These are phyloP conservation scores for Phytophthora colocasiae DNA, from an alignment of 352 stramenopile species.

Conservation along the genomic window DNA sequence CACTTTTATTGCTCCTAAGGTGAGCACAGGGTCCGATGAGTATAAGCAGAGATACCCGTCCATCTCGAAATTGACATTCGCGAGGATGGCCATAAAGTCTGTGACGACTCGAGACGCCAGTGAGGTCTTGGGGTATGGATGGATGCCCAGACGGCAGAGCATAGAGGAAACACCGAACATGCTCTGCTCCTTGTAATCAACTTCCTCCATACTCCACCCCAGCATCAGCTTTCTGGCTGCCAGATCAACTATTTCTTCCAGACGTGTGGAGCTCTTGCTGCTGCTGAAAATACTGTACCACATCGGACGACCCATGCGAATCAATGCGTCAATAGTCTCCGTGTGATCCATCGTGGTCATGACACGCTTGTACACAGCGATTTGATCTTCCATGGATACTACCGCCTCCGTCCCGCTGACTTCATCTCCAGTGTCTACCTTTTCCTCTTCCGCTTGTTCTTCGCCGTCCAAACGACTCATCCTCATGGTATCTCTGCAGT, in stretches of 20 bases:
- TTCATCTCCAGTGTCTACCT: too few species aligned
- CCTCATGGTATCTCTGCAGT: background rate
- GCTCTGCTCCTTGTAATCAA: background rate
- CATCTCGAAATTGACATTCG: conserved; percentile 25
- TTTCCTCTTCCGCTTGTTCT: background rate
- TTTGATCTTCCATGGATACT: too few species aligned
- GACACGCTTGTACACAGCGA: background rate
- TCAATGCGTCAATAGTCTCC: background rate
- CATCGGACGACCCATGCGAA: conserved; percentile 10
- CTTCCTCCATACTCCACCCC: background rate
- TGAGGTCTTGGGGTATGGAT: conserved; percentile 1
- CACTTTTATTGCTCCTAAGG: conserved; percentile 24
- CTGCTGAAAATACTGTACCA: background rate
- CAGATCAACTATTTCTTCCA: background rate
- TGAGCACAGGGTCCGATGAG: conserved; percentile 7
- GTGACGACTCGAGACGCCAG: conserved; percentile 21
- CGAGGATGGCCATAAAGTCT: conserved; percentile 35
- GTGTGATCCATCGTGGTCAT: background rate
- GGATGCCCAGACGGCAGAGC: conserved; percentile 34
- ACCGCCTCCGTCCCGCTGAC: too few species aligned
- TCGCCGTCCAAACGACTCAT: background rate
- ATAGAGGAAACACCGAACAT: conserved; percentile 24
- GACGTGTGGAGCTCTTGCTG: background rate
- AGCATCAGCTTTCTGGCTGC: conserved; percentile 20
- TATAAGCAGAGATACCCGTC: conserved; percentile 27